These are phyloP conservation scores for barley (Hordeum vulgare) DNA, from an alignment of 176 grass and related monocot species.

Conservation along the genomic window DNA sequence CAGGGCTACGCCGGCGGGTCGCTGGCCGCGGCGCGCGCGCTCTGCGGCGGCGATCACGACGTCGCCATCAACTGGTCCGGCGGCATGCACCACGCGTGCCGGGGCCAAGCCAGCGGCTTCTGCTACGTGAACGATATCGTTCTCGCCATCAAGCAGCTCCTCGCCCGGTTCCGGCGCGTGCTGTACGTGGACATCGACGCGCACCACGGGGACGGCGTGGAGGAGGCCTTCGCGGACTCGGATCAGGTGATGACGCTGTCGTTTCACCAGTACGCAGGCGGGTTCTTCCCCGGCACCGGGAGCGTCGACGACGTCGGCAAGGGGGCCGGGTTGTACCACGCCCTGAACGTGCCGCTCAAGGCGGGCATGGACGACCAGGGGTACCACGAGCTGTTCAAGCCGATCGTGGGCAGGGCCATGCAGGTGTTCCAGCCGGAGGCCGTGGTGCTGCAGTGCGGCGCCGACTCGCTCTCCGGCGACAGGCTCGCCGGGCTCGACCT, in stretches of 20 bases:
- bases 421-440: slow-evolving; percentile 22
- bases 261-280: slow-evolving; percentile 38
- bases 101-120: slow-evolving; percentile 34
- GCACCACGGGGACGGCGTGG: slow-evolving; percentile 77
- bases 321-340: slow-evolving; percentile 14
- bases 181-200: slow-evolving; percentile 84
- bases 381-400: neutral
- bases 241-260: slow-evolving; percentile 60
- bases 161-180: slow-evolving; percentile 41
- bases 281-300: slow-evolving; percentile 49
- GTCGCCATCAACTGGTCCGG: slow-evolving; percentile 66
- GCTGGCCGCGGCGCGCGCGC: slow-evolving; percentile 34
- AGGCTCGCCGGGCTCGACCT: slow-evolving; percentile 44
- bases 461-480: slow-evolving; percentile 43
- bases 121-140: slow-evolving; percentile 81
- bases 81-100: slow-evolving; percentile 59
- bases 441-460: slow-evolving; percentile 31
- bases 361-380: slow-evolving; percentile 51
- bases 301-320: slow-evolving; percentile 11
- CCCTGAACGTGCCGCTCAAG: slow-evolving; percentile 54
- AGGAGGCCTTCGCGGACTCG: slow-evolving; percentile 36
- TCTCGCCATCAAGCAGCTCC: slow-evolving; percentile 44
- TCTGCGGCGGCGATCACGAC: slow-evolving; percentile 30
- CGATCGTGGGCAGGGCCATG: neutral
- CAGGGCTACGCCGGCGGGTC: slow-evolving; percentile 41